Percentiles rank a stretch among this genome's conserved stretches.
Conservation (phyloP, 805 yeast species). For the Teunomyces panamensis region DNA sequence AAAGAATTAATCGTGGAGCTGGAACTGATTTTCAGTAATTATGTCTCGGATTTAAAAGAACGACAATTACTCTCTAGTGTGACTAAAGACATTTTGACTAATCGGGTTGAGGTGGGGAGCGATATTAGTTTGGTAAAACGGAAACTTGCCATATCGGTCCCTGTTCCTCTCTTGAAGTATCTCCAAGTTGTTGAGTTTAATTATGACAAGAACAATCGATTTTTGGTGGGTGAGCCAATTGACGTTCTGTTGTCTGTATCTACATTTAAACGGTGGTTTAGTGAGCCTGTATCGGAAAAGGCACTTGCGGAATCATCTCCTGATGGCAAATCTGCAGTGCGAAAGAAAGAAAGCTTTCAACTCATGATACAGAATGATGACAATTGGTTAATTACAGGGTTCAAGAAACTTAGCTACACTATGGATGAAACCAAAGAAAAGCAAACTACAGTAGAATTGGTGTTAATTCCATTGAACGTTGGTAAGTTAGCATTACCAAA, state of each 20-base stretch:
- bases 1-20: conserved; percentile 14
- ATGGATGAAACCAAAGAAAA: conserved; percentile 16
- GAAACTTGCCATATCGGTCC: conserved; percentile 52
- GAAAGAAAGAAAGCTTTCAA: conserved; percentile 28
- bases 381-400: conserved; percentile 80
- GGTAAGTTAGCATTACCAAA: conserved; percentile 73
- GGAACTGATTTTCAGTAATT: conserved; percentile 11
- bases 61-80: conserved; percentile 11
- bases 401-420: conserved; percentile 51
- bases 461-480: conserved; percentile 68
- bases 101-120: not conserved
- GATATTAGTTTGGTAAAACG: not conserved
- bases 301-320: conserved; percentile 27
- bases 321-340: not conserved
- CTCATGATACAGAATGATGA: conserved; percentile 56
- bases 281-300: conserved; percentile 9
- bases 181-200: conserved; percentile 56
- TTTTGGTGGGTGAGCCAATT: conserved; percentile 65
- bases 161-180: conserved; percentile 58
- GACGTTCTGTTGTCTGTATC: conserved; percentile 39
- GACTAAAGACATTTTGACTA: conserved; percentile 3
- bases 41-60: conserved; percentile 6
- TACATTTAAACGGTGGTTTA: conserved; percentile 47
- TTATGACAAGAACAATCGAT: conserved; percentile 40
- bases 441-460: conserved; percentile 32